Base-by-base conservation (phyloP, 805 yeast species). In the Nakazawaea populi region DNA sequence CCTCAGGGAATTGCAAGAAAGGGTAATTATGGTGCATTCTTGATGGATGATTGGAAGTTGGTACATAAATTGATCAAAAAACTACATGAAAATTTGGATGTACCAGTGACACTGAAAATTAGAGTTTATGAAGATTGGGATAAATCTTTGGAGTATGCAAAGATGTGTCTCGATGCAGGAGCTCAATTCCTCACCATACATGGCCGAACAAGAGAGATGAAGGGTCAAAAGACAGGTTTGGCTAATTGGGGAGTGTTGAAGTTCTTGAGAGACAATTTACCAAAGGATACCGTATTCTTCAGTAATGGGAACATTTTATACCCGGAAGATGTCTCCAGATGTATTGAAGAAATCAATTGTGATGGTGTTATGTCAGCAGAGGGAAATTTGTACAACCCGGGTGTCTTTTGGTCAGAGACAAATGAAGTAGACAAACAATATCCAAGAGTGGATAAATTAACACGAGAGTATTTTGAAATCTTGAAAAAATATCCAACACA, bases 311-410 rank as follows among this genome's bases (percentile, higher is more conserved):
- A 94, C 66, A 80, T 94, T n/a, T 69, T 94, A 44, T 94, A 94
- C 60, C 88, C 96, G 0, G 87, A 84, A 42, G 98, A 94, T 64
- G 72, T 92, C 28, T 73, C 74, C 1, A 74, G 94, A 54, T 87
- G 97, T 64, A 63, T 81, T 42, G 74, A 73, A 1, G 76, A 71
- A 7, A 80, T 89, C 4, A 71, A 69, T 0, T 87, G 94, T 56
- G 97, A 94, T 68, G 96, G 90, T 0, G 94, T 94, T 14, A 94
- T 94, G 99, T 84, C 95, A 41, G 99, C 99, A 1, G 99, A 94
- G 66, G 97, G 97, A 1, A 90, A 90, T 61, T 71, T 94, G 36
- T 87, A 84, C 68, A 94, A 94, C 60, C 99, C 99, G 0, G 97
- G 96, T 6, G 82, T 91, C 1, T 92, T 94, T 64, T 79, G 83